These are phyloP conservation scores for Cryptosporidium parvum DNA, from an alignment of 169 alveolate species.

Conservation along the genomic window DNA sequence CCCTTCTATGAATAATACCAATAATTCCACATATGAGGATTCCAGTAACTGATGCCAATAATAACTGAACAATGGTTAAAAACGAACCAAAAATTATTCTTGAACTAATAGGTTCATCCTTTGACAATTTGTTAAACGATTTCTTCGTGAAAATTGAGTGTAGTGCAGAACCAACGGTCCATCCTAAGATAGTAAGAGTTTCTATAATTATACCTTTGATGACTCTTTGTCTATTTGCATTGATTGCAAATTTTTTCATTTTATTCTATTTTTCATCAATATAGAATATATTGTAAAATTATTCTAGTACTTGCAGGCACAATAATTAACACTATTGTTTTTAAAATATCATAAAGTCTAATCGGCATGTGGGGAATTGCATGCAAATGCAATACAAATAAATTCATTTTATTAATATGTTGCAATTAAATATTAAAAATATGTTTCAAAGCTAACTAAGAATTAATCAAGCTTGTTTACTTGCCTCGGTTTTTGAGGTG, in stretches of 20 bases:
- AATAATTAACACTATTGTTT: not conserved
- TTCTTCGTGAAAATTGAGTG: constrained; percentile 70
- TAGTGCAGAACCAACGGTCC: constrained; percentile 73
- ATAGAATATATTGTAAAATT: not conserved
- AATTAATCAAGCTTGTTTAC: constrained; percentile 64
- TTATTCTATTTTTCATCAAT: not conserved
- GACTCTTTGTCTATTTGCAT: constrained; percentile 15
- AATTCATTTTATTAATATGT: too few relatives aligned
- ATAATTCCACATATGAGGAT: constrained; percentile 39
- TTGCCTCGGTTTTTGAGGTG: constrained; percentile 75
- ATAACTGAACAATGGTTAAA: constrained; percentile 44
- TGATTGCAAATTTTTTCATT: constrained; percentile 32
- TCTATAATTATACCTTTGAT: constrained; percentile 39
- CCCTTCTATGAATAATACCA: not conserved
- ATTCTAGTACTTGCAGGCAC: not conserved
- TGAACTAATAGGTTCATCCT: constrained; percentile 45
- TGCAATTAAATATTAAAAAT: not conserved
- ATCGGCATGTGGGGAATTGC: constrained; percentile 50
- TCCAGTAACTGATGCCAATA: constrained; percentile 63
- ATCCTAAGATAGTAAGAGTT: constrained; percentile 56
- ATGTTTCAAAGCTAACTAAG: not conserved
- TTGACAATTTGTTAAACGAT: constrained; percentile 21
- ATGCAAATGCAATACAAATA: constrained; percentile 30
- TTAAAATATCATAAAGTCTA: constrained; percentile 14
- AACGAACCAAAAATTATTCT: constrained; percentile 58